These are phyloP conservation scores for Clonostachys byssicola DNA, from an alignment of 2,329 filamentous ascomycete genomes.

Conservation along the genomic window DNA sequence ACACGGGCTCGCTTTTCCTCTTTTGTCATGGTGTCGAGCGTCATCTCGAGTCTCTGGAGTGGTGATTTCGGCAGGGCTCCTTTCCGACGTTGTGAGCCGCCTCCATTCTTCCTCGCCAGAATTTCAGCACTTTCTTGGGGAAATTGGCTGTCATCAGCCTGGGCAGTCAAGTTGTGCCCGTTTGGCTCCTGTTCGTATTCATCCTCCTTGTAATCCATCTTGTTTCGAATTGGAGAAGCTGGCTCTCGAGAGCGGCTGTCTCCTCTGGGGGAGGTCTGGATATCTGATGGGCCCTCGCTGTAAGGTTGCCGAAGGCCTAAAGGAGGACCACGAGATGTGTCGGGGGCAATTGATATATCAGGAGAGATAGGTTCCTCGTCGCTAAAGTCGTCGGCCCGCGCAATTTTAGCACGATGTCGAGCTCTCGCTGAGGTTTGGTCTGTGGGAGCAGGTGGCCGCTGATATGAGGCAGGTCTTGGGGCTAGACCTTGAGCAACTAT, in stretches of 20 bases:
- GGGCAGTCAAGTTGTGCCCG: too few relatives aligned
- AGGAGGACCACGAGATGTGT: slow-evolving; percentile 56
- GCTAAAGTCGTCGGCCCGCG: too few relatives aligned
- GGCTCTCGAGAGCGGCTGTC: too few relatives aligned
- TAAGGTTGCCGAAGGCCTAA: slow-evolving; percentile 50
- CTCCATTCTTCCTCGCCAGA: too few relatives aligned
- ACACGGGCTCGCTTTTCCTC: slow-evolving; percentile 88
- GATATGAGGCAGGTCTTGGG: slow-evolving; percentile 54
- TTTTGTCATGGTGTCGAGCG: slow-evolving; percentile 88
- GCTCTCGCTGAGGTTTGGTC: not conserved
- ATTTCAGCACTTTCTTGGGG: too few relatives aligned
- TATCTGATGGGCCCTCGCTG: slow-evolving; percentile 9
- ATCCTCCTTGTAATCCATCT: too few relatives aligned
- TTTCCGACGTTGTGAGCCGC: slow-evolving; percentile 32
- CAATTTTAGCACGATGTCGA: not conserved
- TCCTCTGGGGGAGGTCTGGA: too few relatives aligned
- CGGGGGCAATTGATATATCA: slow-evolving; percentile 49
- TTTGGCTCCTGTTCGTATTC: too few relatives aligned
- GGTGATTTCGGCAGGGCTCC: slow-evolving; percentile 83
- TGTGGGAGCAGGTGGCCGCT: slow-evolving; percentile 21
- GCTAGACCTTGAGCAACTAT: slow-evolving; percentile 49
- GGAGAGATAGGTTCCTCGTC: slow-evolving; percentile 12
- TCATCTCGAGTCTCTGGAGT: slow-evolving; percentile 87
- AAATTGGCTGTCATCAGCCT: too few relatives aligned
- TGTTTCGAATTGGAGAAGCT: too few relatives aligned